Base-by-base conservation (phyloP, 2,329 filamentous ascomycete genomes). In the Fusarium sp. region DNA sequence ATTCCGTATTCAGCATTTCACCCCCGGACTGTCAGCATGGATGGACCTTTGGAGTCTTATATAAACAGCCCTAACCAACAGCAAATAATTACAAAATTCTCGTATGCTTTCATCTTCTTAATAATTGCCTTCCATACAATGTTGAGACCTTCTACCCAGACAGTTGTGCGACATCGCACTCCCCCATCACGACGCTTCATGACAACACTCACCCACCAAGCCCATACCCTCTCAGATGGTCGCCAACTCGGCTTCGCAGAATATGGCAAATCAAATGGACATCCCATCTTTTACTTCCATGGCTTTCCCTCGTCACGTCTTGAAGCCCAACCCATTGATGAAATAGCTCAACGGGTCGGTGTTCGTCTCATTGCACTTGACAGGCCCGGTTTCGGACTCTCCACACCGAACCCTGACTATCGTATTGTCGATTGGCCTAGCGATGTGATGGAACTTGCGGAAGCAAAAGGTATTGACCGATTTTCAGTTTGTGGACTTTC, bases 131-230 rank as follows among this genome's bases (percentile, higher is more conserved):
- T 34, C 0, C 1, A 27, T n/a, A 1, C 4, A n/a, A 65, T 52
- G 59, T 20, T 52, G 11, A 46, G 8, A 27, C 27, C 22, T 42
- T 47, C 46, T 1, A 4, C 11, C 2, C 32, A 25, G 1, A 8
- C 8, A 20, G 6, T 34, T 15, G 16, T 38, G 14, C 32, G 45
- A 20, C 30, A 20, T 32, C 46, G 45, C 2, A n/a, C 22, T 0
- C 43, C 16, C 1, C 16, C 40, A 8, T 29, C 24, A 1, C 16
- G 20, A 8, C 60, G 46, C 0, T 15, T 30, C 2, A 27, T 59
- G 1, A 7, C 18, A 30, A 52, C 32, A 43, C 18, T 16, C 5
- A 43, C 67, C 10, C 49, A 47, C 22, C 79, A 80, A 54, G 76
- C 68, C 8, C 38, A 63, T 5, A 11, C 30, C 3, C 29, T 64